phyloP scores from a whole-genome alignment of 345 rosid genomes.

The Trapa incisa region DNA sequence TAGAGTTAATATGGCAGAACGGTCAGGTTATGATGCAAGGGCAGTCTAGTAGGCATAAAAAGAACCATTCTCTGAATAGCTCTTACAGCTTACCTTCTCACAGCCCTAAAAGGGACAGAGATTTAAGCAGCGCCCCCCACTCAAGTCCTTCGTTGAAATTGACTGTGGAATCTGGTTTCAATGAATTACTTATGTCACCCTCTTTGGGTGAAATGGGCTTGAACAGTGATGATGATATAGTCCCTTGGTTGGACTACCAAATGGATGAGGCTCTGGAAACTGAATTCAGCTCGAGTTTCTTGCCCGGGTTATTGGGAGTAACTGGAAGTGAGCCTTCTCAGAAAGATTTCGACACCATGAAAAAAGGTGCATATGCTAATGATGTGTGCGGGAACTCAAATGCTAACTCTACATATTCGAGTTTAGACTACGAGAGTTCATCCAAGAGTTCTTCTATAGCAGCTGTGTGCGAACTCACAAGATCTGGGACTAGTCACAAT shows the following conservation, averaged over 20 bases:
- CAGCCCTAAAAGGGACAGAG: constrained; percentile 16
- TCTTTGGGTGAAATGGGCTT: constrained; percentile 37
- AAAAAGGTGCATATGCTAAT: constrained; percentile 12
- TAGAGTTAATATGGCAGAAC: constrained; percentile 69
- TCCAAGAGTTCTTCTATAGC: not conserved
- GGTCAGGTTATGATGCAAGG: constrained; percentile 58
- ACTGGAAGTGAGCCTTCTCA: constrained; percentile 29
- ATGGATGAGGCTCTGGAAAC: constrained; percentile 27
- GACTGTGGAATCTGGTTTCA: constrained; percentile 16
- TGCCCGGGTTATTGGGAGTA: constrained; percentile 49
- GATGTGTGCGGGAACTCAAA: constrained; percentile 16
- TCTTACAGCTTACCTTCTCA: constrained; percentile 15
- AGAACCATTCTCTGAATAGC: constrained; percentile 8
- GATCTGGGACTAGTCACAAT: not conserved
- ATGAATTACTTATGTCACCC: constrained; percentile 38
- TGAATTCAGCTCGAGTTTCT: constrained; percentile 46
- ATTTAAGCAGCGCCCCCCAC: constrained; percentile 12
- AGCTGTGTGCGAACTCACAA: not conserved
- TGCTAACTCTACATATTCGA: constrained; percentile 4
- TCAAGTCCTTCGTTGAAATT: constrained; percentile 11
- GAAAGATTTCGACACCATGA: constrained; percentile 27
- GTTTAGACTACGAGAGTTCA: not conserved
- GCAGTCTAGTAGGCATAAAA: constrained; percentile 44
- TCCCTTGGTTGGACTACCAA: constrained; percentile 59
- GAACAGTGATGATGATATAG: constrained; percentile 54